Evolutionary conservation across 805 yeast species (phyloP), one percentile per base, ranked within the genome.

Genomic region (Teunomyces funiuensis): DNA sequence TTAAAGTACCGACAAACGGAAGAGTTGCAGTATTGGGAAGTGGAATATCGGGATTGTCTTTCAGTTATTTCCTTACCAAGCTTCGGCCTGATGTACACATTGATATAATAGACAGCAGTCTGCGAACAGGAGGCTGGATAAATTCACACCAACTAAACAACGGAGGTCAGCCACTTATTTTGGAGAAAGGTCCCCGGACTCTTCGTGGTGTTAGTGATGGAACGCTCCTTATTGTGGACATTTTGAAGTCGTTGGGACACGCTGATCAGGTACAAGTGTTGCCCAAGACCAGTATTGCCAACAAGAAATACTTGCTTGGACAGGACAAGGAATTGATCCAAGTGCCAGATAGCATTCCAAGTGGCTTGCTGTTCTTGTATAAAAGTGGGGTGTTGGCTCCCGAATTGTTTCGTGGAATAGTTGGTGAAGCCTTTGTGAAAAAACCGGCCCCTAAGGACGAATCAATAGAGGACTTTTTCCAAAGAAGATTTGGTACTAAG

Each of bases 121-220:
- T 53, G 0, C 65, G 79, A 28, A 62, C 79, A 4, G 97, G 97
- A 10, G 99, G 99, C 0, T 90, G 85, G 76, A 85, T 91, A 55
- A 63, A 74, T 31, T 74, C 88, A 1, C 67, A 76, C 43, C 50
- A 47, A 10, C 36, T 68, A 55, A 52, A 52, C 19, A 67, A 55
- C 9, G 51, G 45, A 14, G 52, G 50, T 8, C 50, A 53, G 5
- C 48, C 51, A 2, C 58, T 74, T 0, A 44, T 72, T 2, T 60
- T 88, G 22, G 98, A 93, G 53, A 84, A 83, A 47, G 99, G 98
- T 0, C 98, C 99, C 0, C 68, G 98, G 37, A 93, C 98, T 0
- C 66, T 93, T 33, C 68, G 97, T 45, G 96, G 96, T 0, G 78
- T 78, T 5, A 85, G 88, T 41, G 81, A 81, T 29, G 98, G 98